Base-by-base conservation (phyloP, 2,329 filamentous ascomycete species). In the Ophiosphaerella herpotricha region DNA sequence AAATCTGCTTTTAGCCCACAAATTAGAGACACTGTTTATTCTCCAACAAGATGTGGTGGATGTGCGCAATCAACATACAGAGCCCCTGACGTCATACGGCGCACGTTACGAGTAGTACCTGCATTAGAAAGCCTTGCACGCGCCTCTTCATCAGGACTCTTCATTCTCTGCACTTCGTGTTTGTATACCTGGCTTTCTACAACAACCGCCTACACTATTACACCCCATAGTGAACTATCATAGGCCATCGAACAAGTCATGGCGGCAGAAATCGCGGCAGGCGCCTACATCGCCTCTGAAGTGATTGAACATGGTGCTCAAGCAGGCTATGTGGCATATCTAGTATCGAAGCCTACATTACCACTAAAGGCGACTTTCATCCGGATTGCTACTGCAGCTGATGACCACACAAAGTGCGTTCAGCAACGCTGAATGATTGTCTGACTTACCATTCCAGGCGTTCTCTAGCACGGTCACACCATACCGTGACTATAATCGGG, bases 321-420 rank as follows among this genome's bases (percentile, higher is more conserved):
- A 48, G 71, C 66, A 18, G 74, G 72, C 21, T 67, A 66, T 23
- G 75, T 70, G 13, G 74, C 73, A n/a, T 74, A 75, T 58, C 67
- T 74, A 35, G 64, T 77, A 4, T 66, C 73, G 1, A 74, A 77
- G 46, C 72, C 73, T 12, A 77, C 75, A 2, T 63, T 75, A 52
- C 75, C 74, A 39, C 60, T 77, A 37, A 76, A 76, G 41, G 75
- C 71, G 7, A 74, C 69, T 8, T 77, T 76, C 46, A 69, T 58
- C 2, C 68, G 74, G 38, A 72, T 78, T 42, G 75, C 74, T 31
- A 71, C 70, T 37, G 58, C 59, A 2, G 64, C 71, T 11, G 68
- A 73, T 38, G 70, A 74, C 32, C 51, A 68, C 9, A 70, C 72
- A 7, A 57, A 48, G 66, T 69, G 44, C 8, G 50, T 54, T 33